Percentiles rank a stretch among this genome's conserved stretches.
Conservation (phyloP, 2,329 filamentous ascomycete genomes). For the Beauveria sp. region DNA sequence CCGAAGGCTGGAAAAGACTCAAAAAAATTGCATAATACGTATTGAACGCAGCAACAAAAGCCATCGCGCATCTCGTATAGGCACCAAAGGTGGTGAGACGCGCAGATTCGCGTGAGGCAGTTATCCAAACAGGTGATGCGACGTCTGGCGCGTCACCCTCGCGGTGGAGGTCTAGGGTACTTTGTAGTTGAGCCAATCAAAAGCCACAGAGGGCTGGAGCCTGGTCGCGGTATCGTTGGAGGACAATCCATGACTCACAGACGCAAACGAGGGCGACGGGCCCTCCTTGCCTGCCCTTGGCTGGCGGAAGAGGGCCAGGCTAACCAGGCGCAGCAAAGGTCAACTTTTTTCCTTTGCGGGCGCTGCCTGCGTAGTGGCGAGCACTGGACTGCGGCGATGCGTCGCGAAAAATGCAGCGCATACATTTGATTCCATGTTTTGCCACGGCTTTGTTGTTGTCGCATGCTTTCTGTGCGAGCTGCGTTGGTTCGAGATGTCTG, state of each 20-base stretch:
- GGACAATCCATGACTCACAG: slow-evolving; percentile 13
- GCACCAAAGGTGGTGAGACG: not conserved
- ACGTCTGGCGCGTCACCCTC: slow-evolving; percentile 7
- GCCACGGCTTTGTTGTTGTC: not conserved
- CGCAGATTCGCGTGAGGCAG: slow-evolving; percentile 2
- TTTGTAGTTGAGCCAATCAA: not conserved
- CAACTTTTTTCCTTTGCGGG: not conserved
- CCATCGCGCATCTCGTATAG: not conserved
- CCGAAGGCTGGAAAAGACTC: not conserved
- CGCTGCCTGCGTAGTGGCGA: not conserved
- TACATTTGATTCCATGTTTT: not conserved
- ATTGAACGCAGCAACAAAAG: not conserved
- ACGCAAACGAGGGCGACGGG: slow-evolving; percentile 6
- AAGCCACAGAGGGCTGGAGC: not conserved
- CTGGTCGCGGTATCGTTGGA: slow-evolving; percentile 9
- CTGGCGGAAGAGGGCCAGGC: not conserved
- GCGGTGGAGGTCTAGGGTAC: slow-evolving; percentile 10
- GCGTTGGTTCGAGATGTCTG: not conserved
- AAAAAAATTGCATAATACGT: not conserved
- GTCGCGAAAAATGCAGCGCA: not conserved
- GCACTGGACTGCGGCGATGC: not conserved
- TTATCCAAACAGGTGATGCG: not conserved
- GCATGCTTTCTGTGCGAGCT: not conserved
- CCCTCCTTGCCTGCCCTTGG: not conserved
- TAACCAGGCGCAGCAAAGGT: not conserved